Percentiles rank a stretch among this genome's conserved stretches.
Evolutionary conservation across 2,329 filamentous ascomycete species (phyloP).

Genomic region (Cercospora sp.): DNA sequence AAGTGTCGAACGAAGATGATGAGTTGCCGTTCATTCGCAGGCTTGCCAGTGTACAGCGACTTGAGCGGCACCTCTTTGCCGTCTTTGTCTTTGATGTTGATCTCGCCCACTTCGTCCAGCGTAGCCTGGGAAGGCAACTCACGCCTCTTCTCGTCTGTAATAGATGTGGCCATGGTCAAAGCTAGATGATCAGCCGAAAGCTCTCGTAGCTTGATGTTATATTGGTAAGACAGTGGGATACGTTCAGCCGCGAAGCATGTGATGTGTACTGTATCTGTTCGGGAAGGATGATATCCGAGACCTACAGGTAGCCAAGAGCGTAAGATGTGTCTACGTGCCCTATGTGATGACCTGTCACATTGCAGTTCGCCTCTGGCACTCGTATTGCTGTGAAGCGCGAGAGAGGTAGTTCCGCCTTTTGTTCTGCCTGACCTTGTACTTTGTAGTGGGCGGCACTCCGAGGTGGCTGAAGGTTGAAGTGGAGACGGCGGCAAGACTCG

Average conservation of each 20-base stretch:
- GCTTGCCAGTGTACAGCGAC: constrained; percentile 29
- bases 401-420: neutral
- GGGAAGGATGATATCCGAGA: neutral
- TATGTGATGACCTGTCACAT: neutral
- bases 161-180: constrained; percentile 19
- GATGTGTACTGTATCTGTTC: neutral
- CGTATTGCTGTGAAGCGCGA: neutral
- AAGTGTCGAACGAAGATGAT: constrained; percentile 45
- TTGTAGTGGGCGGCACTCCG: neutral
- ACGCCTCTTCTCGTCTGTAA: constrained; percentile 18
- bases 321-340: neutral
- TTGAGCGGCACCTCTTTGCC: constrained; percentile 33
- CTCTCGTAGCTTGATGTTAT: neutral
- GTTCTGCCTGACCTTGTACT: neutral
- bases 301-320: neutral
- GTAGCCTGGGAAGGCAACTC: constrained; percentile 22
- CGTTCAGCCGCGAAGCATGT: neutral
- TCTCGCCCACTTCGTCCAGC: constrained; percentile 27
- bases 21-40: constrained; percentile 31
- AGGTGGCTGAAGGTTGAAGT: constrained; percentile 2
- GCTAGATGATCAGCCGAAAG: neutral
- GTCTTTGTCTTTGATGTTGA: constrained; percentile 31
- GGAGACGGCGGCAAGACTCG: constrained; percentile 6
- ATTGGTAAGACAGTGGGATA: neutral
- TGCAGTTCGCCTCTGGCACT: neutral